phyloP scores from a whole-genome alignment of 1,284 basidiomycete genomes.

The Vanrija sp. region DNA sequence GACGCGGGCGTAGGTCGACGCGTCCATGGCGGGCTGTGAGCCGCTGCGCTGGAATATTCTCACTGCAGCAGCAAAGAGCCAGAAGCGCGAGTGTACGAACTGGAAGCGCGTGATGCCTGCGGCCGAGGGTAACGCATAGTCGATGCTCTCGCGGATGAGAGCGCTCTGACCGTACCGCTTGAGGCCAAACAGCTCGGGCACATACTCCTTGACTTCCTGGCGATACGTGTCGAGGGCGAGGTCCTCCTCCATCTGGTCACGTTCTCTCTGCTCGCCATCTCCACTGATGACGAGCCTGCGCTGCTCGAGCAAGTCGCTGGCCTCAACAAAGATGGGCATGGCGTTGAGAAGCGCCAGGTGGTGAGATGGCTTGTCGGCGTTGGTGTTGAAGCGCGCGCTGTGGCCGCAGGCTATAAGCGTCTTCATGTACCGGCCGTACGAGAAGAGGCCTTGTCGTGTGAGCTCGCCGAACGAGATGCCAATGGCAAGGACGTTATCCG shows the following conservation, averaged over 20 bases:
- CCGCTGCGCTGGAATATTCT: constrained; percentile 25
- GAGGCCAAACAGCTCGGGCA: constrained; percentile 43
- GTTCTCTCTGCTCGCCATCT: constrained; percentile 26
- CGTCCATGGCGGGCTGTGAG: constrained; percentile 29
- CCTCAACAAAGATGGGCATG: constrained; percentile 44
- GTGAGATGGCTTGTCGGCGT: constrained; percentile 20
- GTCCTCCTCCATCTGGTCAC: constrained; percentile 33
- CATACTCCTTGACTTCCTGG: constrained; percentile 39
- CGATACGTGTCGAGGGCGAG: constrained; percentile 24
- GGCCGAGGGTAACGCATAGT: constrained; percentile 31
- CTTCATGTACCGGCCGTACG: constrained; percentile 78
- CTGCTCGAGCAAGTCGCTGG: constrained; percentile 40
- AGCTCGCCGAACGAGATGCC: constrained; percentile 75
- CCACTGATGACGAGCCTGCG: constrained; percentile 38
- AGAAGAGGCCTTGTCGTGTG: constrained; percentile 69
- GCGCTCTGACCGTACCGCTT: constrained; percentile 27
- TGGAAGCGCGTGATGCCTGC: constrained; percentile 30
- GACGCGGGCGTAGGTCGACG: constrained; percentile 38
- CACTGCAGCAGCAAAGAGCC: constrained; percentile 30
- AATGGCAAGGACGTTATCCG: constrained; percentile 59
- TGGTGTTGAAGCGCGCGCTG: constrained; percentile 24
- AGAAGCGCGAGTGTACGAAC: constrained; percentile 41
- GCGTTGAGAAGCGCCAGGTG: constrained; percentile 37
- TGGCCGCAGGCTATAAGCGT: constrained; percentile 72
- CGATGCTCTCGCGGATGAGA: constrained; percentile 22